These are phyloP conservation scores for Lactarius akahatsu DNA, from an alignment of 768 basidiomycete species.

Conservation along the genomic window DNA sequence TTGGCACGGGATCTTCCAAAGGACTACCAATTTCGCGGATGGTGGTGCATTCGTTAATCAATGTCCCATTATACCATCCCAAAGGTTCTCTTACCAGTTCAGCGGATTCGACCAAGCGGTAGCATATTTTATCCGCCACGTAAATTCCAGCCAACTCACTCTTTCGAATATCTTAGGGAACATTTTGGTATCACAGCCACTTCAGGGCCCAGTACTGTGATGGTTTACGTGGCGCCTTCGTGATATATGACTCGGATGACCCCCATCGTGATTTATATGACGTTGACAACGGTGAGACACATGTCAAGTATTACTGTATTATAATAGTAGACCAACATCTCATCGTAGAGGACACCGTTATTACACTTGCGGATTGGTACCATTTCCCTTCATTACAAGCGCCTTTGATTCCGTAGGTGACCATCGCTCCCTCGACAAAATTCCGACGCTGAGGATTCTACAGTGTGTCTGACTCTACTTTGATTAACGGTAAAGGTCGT, in stretches of 20 bases:
- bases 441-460: background rate
- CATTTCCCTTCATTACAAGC: slow-evolving; percentile 4
- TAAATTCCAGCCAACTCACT: background rate
- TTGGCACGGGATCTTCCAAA: slow-evolving; percentile 54
- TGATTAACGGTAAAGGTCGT: slow-evolving; percentile 29
- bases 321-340: background rate
- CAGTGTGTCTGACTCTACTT: slow-evolving; percentile 26
- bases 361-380: slow-evolving; percentile 34
- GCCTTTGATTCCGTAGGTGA: background rate
- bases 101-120: slow-evolving; percentile 36
- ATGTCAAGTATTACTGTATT: background rate
- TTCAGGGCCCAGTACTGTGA: slow-evolving; percentile 41
- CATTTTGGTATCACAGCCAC: slow-evolving; percentile 40
- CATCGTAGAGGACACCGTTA: slow-evolving; percentile 28
- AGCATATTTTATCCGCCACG: slow-evolving; percentile 36
- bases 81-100: slow-evolving; percentile 47
- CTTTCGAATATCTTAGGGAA: slow-evolving; percentile 24
- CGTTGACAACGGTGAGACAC: slow-evolving; percentile 31
- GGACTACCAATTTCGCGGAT: slow-evolving; percentile 44
- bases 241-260: slow-evolving; percentile 34
- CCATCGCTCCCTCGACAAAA: background rate
- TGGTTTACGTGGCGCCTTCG: slow-evolving; percentile 34
- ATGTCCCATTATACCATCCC: slow-evolving; percentile 44
- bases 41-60: slow-evolving; percentile 43
- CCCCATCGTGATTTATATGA: slow-evolving; percentile 32